These are phyloP conservation scores for Rhizopogon vinicolor DNA, from an alignment of 768 basidiomycete species.

Conservation along the genomic window DNA sequence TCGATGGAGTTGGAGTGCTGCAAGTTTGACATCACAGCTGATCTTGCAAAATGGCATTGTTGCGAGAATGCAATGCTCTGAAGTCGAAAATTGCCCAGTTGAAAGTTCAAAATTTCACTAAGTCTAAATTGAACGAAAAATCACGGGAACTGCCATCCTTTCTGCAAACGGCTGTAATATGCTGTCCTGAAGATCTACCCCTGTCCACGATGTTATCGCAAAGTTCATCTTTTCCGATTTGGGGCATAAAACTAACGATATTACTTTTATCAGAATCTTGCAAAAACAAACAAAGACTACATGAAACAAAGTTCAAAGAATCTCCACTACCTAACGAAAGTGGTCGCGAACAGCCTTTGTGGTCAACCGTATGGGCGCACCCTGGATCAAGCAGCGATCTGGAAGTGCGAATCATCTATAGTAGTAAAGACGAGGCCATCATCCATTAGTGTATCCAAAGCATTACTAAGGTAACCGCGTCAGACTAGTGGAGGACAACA, in stretches of 20 bases:
- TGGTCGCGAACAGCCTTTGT: too few relatives aligned
- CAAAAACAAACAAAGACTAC: not conserved
- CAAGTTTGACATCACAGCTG: too few relatives aligned
- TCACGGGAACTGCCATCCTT: too few relatives aligned
- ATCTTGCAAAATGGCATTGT: too few relatives aligned
- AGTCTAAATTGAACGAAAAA: too few relatives aligned
- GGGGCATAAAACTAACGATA: constrained; percentile 7
- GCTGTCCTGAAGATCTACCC: not conserved
- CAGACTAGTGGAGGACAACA: not conserved
- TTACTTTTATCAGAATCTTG: not conserved
- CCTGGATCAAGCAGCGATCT: constrained; percentile 37
- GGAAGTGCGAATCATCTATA: constrained; percentile 77
- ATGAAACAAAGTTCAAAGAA: not conserved
- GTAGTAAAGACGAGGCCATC: constrained; percentile 79
- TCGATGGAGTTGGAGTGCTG: too few relatives aligned
- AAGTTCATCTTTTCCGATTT: not conserved
- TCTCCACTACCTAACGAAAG: too few relatives aligned
- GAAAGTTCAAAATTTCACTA: too few relatives aligned
- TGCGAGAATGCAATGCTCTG: too few relatives aligned
- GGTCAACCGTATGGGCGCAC: constrained; percentile 5
- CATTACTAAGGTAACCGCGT: constrained; percentile 42
- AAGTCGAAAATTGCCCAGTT: too few relatives aligned
- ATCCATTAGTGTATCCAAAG: constrained; percentile 73
- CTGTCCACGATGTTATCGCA: not conserved
- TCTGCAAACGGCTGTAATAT: too few relatives aligned